A percentile compares a stretch with the other conserved stretches of the same genome.
These are phyloP conservation scores for Hevea brasiliensis DNA, from an alignment of 345 rosid species.

Conservation along the genomic window DNA sequence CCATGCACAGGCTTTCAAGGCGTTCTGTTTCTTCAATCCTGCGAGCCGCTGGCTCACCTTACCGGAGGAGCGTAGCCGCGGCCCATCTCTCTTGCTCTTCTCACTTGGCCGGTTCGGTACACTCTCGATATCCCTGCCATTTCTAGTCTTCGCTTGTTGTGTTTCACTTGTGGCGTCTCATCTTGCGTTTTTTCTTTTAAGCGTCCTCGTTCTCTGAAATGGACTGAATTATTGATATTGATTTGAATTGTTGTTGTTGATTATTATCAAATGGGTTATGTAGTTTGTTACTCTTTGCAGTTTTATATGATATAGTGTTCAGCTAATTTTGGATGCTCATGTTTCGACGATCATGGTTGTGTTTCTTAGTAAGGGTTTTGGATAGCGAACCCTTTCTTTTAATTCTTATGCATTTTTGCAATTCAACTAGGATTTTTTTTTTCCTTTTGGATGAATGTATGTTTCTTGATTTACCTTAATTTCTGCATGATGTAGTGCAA, in stretches of 20 bases:
- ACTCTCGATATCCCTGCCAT: not conserved
- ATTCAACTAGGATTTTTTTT: not conserved
- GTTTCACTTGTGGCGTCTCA: not conserved
- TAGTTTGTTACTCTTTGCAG: not conserved
- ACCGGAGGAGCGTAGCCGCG: slow-evolving; percentile 36
- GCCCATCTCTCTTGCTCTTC: slow-evolving; percentile 40
- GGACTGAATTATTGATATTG: not conserved
- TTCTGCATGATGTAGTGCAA: too few species aligned
- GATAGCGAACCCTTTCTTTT: too few species aligned
- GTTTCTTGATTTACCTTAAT: not conserved
- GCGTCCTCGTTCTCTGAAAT: not conserved
- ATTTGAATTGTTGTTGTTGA: not conserved
- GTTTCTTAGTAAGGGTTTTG: too few species aligned
- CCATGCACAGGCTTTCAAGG: slow-evolving; percentile 67
- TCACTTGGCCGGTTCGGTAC: slow-evolving; percentile 43
- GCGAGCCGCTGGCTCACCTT: slow-evolving; percentile 40
- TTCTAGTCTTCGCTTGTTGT: not conserved
- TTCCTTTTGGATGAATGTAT: not conserved
- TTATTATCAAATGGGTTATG: not conserved
- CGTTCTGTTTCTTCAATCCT: slow-evolving; percentile 65
- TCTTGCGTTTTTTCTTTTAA: not conserved
- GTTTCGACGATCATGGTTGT: not conserved
- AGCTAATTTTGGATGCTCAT: not conserved
- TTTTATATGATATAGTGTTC: not conserved
- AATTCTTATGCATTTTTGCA: not conserved